Percentiles rank a stretch among this genome's conserved stretches.
These are phyloP conservation scores for Triangularia verruculosa DNA, from an alignment of 2,329 filamentous ascomycete species.

Conservation along the genomic window DNA sequence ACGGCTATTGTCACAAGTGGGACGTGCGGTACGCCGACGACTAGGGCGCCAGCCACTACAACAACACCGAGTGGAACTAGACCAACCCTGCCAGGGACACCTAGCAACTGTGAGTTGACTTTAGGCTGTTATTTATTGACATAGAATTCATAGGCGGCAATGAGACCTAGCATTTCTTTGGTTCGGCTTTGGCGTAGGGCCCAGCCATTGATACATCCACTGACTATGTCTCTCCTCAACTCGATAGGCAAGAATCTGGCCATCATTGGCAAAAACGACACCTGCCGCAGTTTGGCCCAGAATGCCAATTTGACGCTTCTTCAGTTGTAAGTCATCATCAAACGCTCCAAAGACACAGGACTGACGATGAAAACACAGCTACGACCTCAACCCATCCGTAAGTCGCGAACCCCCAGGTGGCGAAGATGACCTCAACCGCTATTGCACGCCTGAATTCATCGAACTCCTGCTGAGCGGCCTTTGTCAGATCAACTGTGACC, in stretches of 20 bases:
- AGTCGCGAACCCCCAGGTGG: conserved; percentile 16
- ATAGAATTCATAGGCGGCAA: neutral
- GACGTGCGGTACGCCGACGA: neutral
- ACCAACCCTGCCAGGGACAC: conserved; percentile 22
- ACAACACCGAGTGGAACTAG: neutral
- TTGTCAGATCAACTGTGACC: conserved; percentile 29
- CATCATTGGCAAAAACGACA: conserved; percentile 19
- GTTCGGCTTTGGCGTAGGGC: neutral
- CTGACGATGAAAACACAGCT: conserved; percentile 14
- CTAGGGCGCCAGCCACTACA: neutral
- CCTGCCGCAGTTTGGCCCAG: conserved; percentile 21
- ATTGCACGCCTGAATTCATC: conserved; percentile 11
- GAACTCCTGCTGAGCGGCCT: conserved; percentile 23
- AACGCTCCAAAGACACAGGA: neutral
- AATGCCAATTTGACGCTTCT: conserved; percentile 21
- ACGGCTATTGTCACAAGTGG: conserved; percentile 8
- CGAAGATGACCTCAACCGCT: conserved; percentile 1
- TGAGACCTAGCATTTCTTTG: neutral
- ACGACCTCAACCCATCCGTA: conserved; percentile 27
- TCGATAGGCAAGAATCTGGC: conserved; percentile 21
- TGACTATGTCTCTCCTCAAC: neutral
- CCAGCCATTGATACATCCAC: neutral
- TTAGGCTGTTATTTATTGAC: neutral
- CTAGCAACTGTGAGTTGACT: conserved; percentile 22
- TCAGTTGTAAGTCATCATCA: conserved; percentile 19